Evolutionary conservation across 179 eudicot species (phyloP), one percentile per base, ranked within the genome.

Genomic region (Beta corolliflora): DNA sequence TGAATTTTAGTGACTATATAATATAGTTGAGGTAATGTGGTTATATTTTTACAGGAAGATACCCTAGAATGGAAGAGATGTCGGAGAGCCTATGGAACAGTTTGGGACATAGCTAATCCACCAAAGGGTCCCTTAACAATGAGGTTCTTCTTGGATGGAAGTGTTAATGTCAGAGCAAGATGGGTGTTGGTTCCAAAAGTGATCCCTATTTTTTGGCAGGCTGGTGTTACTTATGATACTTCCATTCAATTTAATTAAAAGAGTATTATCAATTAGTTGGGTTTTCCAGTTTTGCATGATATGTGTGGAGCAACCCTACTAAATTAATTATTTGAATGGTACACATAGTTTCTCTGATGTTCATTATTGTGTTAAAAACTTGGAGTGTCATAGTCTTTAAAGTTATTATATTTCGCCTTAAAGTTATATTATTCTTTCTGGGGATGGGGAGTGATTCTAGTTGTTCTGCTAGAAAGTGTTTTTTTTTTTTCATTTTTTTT

Each of bases 181-280:
- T 88, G 88, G 92, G 81, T 91, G 6, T 68, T 83, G 77, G 77
- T 89, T n/a, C 87, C 81, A 7, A 88, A 54, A 61, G 87, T 79
- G 6, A 76, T 92, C 50, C 82, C 92, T 31, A 67, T 79, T 75
- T 85, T 84, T n/a, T 92, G 96, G 96, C 86, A 87, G 81, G 87
- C 91, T 69, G 92, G 93, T 64, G 83, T 23, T 77, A 77, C 83
- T n/a, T 91, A 89, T 80, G 89, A 91, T 65, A 89, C 92, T 64
- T 59, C 82, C 29, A 52, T 87, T 71, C 88, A 84, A 77, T 89
- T 89, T 31, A 18, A 76, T 45, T 21, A 21, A 12, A 29, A 15
- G 31, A 1, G 21, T n/a, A 63, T 7, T 21, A 2, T 11, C 11
- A 23, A 64, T 63, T 21, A 8, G 12, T 64, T 64, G 31, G 18